Conservation (phyloP, 2,329 filamentous ascomycete genomes). For the Microdochium nivale region DNA sequence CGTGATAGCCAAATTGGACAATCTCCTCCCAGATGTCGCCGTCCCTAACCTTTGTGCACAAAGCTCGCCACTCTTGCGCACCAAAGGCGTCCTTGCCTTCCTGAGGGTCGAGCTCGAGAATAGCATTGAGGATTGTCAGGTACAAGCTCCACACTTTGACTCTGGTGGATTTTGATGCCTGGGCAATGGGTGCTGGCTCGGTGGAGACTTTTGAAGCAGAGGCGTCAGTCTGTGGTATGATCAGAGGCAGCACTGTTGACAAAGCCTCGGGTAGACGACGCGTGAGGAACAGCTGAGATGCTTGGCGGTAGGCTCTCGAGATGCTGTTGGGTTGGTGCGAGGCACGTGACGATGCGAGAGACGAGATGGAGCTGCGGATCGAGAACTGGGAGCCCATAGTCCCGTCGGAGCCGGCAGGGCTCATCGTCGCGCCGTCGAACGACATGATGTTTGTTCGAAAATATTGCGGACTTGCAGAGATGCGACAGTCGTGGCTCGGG, state of each 20-base stretch:
- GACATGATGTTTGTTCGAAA: slow-evolving; percentile 27
- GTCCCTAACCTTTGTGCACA: slow-evolving; percentile 78
- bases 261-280: slow-evolving; percentile 86
- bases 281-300: slow-evolving; percentile 89
- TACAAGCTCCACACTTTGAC: slow-evolving; percentile 98
- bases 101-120: slow-evolving; percentile 79
- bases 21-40: slow-evolving; percentile 95
- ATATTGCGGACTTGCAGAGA: not conserved
- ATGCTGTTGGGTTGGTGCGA: slow-evolving; percentile 62
- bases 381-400: slow-evolving; percentile 37
- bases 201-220: slow-evolving; percentile 33
- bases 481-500: not conserved
- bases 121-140: slow-evolving; percentile 83
- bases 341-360: slow-evolving; percentile 52
- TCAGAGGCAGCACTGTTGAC: slow-evolving; percentile 73
- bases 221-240: slow-evolving; percentile 48
- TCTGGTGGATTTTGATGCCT: slow-evolving; percentile 70
- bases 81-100: slow-evolving; percentile 89
- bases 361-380: slow-evolving; percentile 59
- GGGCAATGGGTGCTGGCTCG: slow-evolving; percentile 65
- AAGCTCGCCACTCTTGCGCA: slow-evolving; percentile 69
- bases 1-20: slow-evolving; percentile 77
- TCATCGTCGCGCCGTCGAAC: slow-evolving; percentile 30
- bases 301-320: slow-evolving; percentile 88
- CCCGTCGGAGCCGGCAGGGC: slow-evolving; percentile 36